Percentiles rank a stretch among this genome's conserved stretches.
Evolutionary conservation across 140 eudicot species (phyloP).

Genomic region (Cichorium intybus): DNA sequence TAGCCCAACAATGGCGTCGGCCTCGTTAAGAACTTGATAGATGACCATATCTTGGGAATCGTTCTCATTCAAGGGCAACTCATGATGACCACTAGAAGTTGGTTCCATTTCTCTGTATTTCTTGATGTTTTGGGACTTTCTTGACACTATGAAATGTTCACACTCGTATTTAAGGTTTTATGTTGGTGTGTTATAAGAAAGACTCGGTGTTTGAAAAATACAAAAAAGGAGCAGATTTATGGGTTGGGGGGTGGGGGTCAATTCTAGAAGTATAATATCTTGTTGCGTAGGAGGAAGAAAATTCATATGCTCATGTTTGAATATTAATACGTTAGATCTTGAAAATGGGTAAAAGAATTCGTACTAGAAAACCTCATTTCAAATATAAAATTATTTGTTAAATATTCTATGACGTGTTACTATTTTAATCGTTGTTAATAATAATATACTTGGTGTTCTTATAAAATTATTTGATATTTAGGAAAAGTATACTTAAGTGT

Average conservation of each 20-base stretch:
- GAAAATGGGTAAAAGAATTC: not conserved
- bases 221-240: not conserved
- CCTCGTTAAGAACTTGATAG: constrained; percentile 60
- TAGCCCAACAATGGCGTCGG: constrained; percentile 25
- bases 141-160: not conserved
- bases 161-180: constrained; percentile 18
- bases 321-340: not conserved
- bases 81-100: constrained; percentile 25
- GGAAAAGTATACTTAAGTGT: too few relatives aligned
- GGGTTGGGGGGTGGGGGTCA: not conserved
- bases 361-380: not conserved
- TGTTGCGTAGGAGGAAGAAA: constrained; percentile 16
- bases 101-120: constrained; percentile 28
- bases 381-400: too few relatives aligned
- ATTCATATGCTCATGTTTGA: constrained; percentile 8
- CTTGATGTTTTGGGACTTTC: not conserved
- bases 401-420: too few relatives aligned
- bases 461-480: too few relatives aligned
- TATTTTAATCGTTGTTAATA: too few relatives aligned
- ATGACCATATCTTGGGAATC: constrained; percentile 80
- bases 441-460: too few relatives aligned
- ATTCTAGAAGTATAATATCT: constrained; percentile 25
- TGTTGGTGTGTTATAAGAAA: not conserved
- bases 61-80: constrained; percentile 68
- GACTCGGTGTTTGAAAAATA: not conserved